A percentile compares a stretch with the other conserved stretches of the same genome.
These are phyloP conservation scores for Camillea tinctor DNA, from an alignment of 2,329 filamentous ascomycete species.

Conservation along the genomic window DNA sequence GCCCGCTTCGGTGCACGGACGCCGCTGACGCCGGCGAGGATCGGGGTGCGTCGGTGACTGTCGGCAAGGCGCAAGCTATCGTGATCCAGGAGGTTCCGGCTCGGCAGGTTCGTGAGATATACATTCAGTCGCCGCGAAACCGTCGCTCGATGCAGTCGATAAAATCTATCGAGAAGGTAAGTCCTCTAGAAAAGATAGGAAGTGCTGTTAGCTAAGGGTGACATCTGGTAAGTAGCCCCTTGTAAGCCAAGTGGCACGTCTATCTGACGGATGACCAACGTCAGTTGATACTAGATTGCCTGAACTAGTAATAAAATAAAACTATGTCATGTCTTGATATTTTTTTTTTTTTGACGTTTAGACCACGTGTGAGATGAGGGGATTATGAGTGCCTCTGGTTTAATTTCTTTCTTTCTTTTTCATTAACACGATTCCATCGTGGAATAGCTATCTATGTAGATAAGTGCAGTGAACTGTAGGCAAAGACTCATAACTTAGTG, in stretches of 20 bases:
- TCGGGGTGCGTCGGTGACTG: slow-evolving; percentile 7
- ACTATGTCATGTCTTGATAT: neutral
- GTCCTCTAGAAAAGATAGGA: neutral
- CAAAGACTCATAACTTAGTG: neutral
- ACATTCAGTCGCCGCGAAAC: neutral
- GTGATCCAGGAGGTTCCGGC: slow-evolving; percentile 11
- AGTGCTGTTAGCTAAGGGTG: neutral
- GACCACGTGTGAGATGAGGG: neutral
- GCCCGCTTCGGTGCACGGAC: neutral
- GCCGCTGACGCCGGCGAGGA: neutral
- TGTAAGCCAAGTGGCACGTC: neutral
- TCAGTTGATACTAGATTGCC: neutral
- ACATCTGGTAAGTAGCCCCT: neutral
- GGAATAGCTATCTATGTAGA: neutral
- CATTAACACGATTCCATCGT: neutral
- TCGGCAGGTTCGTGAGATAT: slow-evolving; percentile 10
- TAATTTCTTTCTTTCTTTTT: neutral
- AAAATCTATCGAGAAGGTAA: neutral
- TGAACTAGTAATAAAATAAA: neutral
- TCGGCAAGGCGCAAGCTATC: slow-evolving; percentile 12
- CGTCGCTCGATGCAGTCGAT: neutral
- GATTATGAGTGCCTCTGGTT: neutral
- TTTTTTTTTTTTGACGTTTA: neutral
- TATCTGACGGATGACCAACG: neutral
- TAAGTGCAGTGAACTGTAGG: neutral